A percentile compares a stretch with the other conserved stretches of the same genome.
These are phyloP conservation scores for Amanita rubescens DNA, from an alignment of 768 basidiomycete species.

Conservation along the genomic window DNA sequence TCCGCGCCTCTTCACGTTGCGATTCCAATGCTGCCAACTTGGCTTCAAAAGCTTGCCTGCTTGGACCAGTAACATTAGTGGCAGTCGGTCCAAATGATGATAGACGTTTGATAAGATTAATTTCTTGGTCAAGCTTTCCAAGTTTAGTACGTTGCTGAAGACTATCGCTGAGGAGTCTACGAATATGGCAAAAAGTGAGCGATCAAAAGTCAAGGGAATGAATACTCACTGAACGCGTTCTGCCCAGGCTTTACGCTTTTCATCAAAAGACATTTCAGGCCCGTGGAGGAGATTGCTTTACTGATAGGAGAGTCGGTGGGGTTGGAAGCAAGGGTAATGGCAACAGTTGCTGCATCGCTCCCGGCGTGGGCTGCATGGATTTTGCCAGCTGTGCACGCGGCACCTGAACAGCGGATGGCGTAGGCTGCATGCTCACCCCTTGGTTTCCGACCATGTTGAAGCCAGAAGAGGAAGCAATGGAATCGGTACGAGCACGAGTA, in stretches of 20 bases:
- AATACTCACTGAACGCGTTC: slow-evolving; percentile 18
- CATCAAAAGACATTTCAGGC: slow-evolving; percentile 11
- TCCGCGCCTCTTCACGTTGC: slow-evolving; percentile 15
- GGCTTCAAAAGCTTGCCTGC: slow-evolving; percentile 8
- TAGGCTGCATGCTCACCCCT: background rate
- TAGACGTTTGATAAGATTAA: slow-evolving; percentile 11
- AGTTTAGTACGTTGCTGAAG: slow-evolving; percentile 8
- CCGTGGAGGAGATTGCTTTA: slow-evolving; percentile 2
- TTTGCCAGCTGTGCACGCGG: background rate
- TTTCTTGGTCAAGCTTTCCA: slow-evolving; percentile 14
- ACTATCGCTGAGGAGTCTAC: slow-evolving; percentile 10
- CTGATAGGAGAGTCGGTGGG: slow-evolving; percentile 10
- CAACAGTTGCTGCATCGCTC: background rate
- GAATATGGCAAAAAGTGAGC: background rate
- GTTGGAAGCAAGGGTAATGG: slow-evolving; percentile 15
- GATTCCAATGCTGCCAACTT: slow-evolving; percentile 16
- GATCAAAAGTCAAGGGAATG: background rate
- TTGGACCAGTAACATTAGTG: slow-evolving; percentile 11
- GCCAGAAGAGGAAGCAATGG: slow-evolving; percentile 4
- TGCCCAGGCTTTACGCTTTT: slow-evolving; percentile 16
- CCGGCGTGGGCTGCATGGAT: background rate
- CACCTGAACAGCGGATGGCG: background rate
- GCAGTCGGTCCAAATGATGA: slow-evolving; percentile 9
- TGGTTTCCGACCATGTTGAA: background rate
- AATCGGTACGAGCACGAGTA: slow-evolving; percentile 6